Percentiles rank a stretch among this genome's conserved stretches.
These are phyloP conservation scores for Coemansia sp. DNA, from an alignment of 192 early-diverging fungal genomes.

Conservation along the genomic window DNA sequence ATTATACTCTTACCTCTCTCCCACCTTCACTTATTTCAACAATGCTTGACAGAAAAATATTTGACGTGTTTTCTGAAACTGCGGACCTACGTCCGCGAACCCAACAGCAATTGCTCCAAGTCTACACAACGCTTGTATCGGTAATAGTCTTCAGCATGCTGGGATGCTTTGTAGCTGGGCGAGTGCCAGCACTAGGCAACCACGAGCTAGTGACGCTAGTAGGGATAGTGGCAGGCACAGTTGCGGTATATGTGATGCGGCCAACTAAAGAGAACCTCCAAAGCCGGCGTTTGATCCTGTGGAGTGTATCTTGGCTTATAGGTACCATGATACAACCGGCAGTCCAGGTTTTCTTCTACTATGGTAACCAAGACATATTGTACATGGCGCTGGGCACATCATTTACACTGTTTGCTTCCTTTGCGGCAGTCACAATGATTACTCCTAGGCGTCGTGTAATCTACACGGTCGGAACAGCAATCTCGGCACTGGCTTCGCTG, in stretches of 20 bases:
- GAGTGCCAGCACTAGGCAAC: neutral
- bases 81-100: constrained; percentile 16
- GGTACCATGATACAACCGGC: constrained; percentile 14
- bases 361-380: constrained; percentile 12
- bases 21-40: neutral
- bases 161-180: constrained; percentile 18
- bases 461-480: constrained; percentile 20
- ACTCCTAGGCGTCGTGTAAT: constrained; percentile 14
- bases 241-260: constrained; percentile 8
- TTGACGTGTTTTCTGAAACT: constrained; percentile 25
- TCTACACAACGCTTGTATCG: constrained; percentile 22
- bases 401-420: constrained; percentile 28
- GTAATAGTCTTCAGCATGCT: constrained; percentile 10
- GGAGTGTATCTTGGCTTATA: constrained; percentile 4
- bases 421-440: constrained; percentile 21
- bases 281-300: constrained; percentile 22
- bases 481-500: constrained; percentile 9
- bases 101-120: constrained; percentile 22
- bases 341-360: constrained; percentile 7
- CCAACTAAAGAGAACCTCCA: constrained; percentile 16
- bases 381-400: constrained; percentile 18
- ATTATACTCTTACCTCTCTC: neutral
- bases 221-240: neutral
- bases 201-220: neutral
- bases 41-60: constrained; percentile 11